Base-by-base conservation (phyloP, 495 filamentous ascomycete species). In the Neurospora sp. region DNA sequence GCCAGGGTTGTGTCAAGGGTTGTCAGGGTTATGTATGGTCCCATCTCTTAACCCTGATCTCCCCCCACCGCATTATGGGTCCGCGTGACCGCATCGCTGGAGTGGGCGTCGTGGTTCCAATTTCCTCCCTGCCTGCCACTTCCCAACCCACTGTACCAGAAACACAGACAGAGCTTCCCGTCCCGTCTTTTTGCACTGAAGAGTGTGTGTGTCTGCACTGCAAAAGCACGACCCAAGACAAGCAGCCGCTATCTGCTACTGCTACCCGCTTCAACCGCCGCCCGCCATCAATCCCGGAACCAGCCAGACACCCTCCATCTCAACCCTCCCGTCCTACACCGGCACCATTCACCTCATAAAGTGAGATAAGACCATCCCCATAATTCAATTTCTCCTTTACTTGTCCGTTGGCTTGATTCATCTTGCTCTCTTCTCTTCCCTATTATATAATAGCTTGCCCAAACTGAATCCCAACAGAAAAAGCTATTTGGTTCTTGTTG, bases 81-180 rank as follows among this genome's bases (percentile, higher is more conserved):
- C 73, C 76, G 70, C 77, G 77, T 78, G 77, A 78, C 72, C 73
- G 69, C 45, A 59, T 70, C 72, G 45, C 28, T 19, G 54, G 54
- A 62, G 54, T 62, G 54, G 28, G 24, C 2, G 28, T 6, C 54
- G 28, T 62, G 28, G 66, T 76, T 70, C 74, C 74, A 39, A 73
- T 71, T 74, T 73, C 74, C 71, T 31, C 39, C 43, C 24, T 48
- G 10, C 13, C 73, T 31, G 43, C 28, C 37, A 59, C 71, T 69
- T 73, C 39, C 72, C 74, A 31, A 31, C 21, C 28, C 15, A 31
- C 54, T 62, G 54, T 62, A 34, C 24, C 24, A 31, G 24, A 17
- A 31, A 62, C 54, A 54, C 42, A 62, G 24, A 62, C 24, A 62
- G 24, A 31, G 24, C 13, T 59, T 31, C 48, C 48, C 54, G 54